phyloP scores from a whole-genome alignment of 169 alveolate species.

The Babesia ovis region DNA sequence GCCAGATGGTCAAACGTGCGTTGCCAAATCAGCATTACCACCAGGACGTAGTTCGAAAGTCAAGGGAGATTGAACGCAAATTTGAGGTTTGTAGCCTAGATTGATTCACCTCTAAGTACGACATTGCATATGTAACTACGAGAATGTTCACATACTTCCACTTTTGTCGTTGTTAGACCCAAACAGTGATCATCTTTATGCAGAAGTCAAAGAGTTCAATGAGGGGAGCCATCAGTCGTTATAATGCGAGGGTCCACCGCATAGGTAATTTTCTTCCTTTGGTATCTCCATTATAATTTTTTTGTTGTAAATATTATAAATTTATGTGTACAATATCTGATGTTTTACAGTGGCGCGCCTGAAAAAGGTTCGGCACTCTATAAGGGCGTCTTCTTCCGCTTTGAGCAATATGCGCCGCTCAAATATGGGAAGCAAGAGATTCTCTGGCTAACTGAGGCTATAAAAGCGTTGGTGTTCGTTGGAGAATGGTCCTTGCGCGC shows the following conservation, averaged over 20 bases:
- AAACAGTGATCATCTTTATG: neutral
- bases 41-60: slow-evolving; percentile 25
- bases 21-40: slow-evolving; percentile 29
- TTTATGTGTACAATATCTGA: neutral
- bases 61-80: slow-evolving; percentile 18
- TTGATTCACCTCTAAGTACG: no score
- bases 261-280: slow-evolving; percentile 8
- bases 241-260: slow-evolving; percentile 25
- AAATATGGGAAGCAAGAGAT: neutral
- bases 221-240: slow-evolving; percentile 4
- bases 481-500: slow-evolving; percentile 62
- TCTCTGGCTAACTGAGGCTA: neutral
- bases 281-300: neutral
- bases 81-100: slow-evolving; percentile 24
- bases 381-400: slow-evolving; percentile 13
- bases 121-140: no score
- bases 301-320: no score
- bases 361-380: slow-evolving; percentile 28
- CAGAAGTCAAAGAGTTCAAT: slow-evolving; percentile 18
- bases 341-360: slow-evolving; percentile 20
- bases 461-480: neutral
- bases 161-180: neutral
- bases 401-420: slow-evolving; percentile 33
- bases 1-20: slow-evolving; percentile 51
- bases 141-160: no score